Evolutionary conservation across 495 filamentous ascomycete genomes (phyloP).

Genomic region (Bombardia bombarda): DNA sequence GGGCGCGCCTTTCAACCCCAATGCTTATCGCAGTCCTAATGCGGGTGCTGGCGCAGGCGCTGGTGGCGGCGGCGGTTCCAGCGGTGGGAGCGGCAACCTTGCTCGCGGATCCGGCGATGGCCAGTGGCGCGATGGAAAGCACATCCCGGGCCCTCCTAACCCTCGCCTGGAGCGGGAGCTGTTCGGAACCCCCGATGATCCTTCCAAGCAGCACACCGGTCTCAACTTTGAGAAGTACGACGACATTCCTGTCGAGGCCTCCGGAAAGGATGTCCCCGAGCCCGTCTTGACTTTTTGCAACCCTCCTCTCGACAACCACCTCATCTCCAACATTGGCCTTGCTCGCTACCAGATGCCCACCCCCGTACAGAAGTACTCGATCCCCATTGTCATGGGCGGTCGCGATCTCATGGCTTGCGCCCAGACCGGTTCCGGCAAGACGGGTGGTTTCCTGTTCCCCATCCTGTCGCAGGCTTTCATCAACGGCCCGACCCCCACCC

Average conservation of each 20-base stretch:
- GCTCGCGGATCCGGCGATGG: slow-evolving; percentile 78
- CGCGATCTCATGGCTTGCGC: slow-evolving; percentile 99
- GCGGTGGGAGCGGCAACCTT: slow-evolving; percentile 41
- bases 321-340: slow-evolving; percentile 83
- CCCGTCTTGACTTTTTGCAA: slow-evolving; percentile 84
- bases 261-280: slow-evolving; percentile 88
- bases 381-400: slow-evolving; percentile 92
- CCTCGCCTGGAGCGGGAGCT: slow-evolving; percentile 87
- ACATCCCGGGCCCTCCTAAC: slow-evolving; percentile 82
- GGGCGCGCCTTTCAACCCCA: slow-evolving; percentile 39
- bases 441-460: slow-evolving; percentile 97
- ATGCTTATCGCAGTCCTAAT: slow-evolving; percentile 64
- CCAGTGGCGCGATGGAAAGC: slow-evolving; percentile 94
- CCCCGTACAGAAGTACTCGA: slow-evolving; percentile 96
- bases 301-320: slow-evolving; percentile 87
- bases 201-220: slow-evolving; percentile 87
- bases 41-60: slow-evolving; percentile 45
- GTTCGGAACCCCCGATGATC: slow-evolving; percentile 89
- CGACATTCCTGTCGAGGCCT: slow-evolving; percentile 96
- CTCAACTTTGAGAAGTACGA: slow-evolving; percentile 99
- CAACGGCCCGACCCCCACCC: slow-evolving; percentile 67
- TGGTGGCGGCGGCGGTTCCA: slow-evolving; percentile 43
- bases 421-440: slow-evolving; percentile 98
- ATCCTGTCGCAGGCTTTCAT: slow-evolving; percentile 94
- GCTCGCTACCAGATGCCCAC: slow-evolving; percentile 92